Base-by-base conservation (phyloP, 2,329 filamentous ascomycete genomes). In the Bretziella fagacearum region DNA sequence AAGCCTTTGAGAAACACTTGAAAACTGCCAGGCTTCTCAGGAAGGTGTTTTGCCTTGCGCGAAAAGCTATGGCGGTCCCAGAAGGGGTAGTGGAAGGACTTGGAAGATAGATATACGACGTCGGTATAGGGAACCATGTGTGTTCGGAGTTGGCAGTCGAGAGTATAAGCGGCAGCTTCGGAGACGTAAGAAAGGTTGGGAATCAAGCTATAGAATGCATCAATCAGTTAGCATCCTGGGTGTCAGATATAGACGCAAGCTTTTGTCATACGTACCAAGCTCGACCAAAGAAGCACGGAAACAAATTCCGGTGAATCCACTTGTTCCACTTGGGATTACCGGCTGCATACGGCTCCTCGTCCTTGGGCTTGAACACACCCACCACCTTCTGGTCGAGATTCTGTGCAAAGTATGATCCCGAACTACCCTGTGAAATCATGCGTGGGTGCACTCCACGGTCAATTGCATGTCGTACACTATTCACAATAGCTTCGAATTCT, bases 241-340 rank as follows among this genome's bases (percentile, higher is more conserved):
- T 20, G 11, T 11, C 29, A 15, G n/a, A 26, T 11, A 32, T 18
- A 10, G 27, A 23, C 17, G 50, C 43, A 17, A n/a, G 15, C 25
- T 22, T 22, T 17, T 54, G n/a, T 23, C n/a, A 47, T 4, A 60
- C 69, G 46, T 61, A 77, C 73, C 86, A 96, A 39, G 89, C 87
- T 57, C 91, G 73, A 15, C 91, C 91, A 57, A 98, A 98, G 63
- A 84, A 95, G 65, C 93, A 98, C 6, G 91, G 91, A 56, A 98
- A 96, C 53, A 98, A 61, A 60, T 98, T 98, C 53, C 91, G 74
- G 62, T 98, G 91, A 66, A 98, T 87, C 91, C 91, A 98, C 64
- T 98, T 98, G 56, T 93, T 96, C 89, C 89, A 96, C 62, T 98
- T 98, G 4, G 91, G 91, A 59, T 98, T 98, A 55, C 85, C 82